Base-by-base conservation (phyloP, 495 filamentous ascomycete genomes). In the Saxophila tyrrhenica region DNA sequence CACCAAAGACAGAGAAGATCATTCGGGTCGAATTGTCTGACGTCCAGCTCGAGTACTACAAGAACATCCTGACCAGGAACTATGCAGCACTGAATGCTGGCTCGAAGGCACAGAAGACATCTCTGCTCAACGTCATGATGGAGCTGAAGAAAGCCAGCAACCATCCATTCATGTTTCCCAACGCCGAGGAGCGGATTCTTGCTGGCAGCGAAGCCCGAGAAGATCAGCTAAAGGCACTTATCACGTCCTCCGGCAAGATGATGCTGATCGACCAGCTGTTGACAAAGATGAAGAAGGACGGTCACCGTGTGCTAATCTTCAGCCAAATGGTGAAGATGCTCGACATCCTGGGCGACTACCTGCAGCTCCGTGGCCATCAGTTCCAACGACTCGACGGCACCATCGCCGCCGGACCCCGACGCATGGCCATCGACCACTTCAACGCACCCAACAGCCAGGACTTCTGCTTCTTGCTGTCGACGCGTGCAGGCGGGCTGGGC, bases 291-390 rank as follows among this genome's bases (percentile, higher is more conserved):
- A 94, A 83, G 67, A 80, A 80, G 52, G 91, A 99, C 60, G 85
- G 85, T 48, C 92, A 99, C 66, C 87, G 92, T 16, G 94, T 99
- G 25, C 66, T 99, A 60, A 96, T 99, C 46, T 99, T 99, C 72
- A 95, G 92, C 59, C 94, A 97, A 67, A 97, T 99, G 94, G 92
- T 99, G 32, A 92, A 89, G 67, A 96, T 99, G 82, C 80, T 99
- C 3, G 89, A 99, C 61, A 89, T 99, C 51, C 75, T 99, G 0
- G 85, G 86, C 41, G 89, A 97, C 58, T 99, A 99, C 67, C 77
- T 97, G 56, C 81, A 87, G 48, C 78, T 87, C 32, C 87, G 92
- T 32, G 87, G 88, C 15, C 89, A 96, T 67, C 79, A 87, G 46
- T 95, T 89, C 64, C 92, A 99, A 67, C 78, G 92, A 10, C 79